Evolutionary conservation across 805 yeast species (phyloP), one percentile per base, ranked within the genome.

Genomic region (Kuraishia capsulata): DNA sequence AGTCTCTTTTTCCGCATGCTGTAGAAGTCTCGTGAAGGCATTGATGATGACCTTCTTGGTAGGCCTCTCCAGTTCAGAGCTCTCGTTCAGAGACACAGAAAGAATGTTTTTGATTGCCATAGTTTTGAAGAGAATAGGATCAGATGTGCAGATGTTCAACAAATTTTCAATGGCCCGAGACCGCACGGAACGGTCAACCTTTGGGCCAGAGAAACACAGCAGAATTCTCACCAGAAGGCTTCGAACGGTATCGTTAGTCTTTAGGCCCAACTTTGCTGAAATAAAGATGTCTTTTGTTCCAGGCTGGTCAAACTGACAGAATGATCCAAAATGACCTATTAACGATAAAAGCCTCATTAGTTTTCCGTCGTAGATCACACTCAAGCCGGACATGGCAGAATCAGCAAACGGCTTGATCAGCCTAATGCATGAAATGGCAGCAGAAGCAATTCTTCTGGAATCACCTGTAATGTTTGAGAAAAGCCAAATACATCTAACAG

Each of bases 281-380:
- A 56, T 25, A 44, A 78, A 75, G 1, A 64, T 37, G 0, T 52
- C 55, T 13, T 69, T 51, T 8, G 14, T 13, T 8, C 14, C 31
- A 35, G 64, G 57, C 4, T 52, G 54, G 39, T 76, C 82, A 39
- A 85, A 68, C n/a, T 73, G 59, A 45, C 92, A 83, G 45, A 69
- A 71, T 34, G 80, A 66, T 0, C 89, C 94, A 58, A 87, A 76
- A 32, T 73, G 71, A 0, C 95, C 89, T 4, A 84, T 52, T 18
- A 87, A 57, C 47, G 72, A 73, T 2, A 87, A 51, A 4, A 86
- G 54, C 42, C 84, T 69, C 18, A 68, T 67, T 3, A 81, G 47
- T 44, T 67, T 76, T 2, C 66, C 58, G 36, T 72, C 79, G 3
- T 62, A 50, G 4, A 42, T 40, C 9, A 30, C 39, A 13, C 39